A percentile compares a stretch with the other conserved stretches of the same genome.
Evolutionary conservation across 2,329 filamentous ascomycete genomes (phyloP).

Genomic region (Didymella glomerata): DNA sequence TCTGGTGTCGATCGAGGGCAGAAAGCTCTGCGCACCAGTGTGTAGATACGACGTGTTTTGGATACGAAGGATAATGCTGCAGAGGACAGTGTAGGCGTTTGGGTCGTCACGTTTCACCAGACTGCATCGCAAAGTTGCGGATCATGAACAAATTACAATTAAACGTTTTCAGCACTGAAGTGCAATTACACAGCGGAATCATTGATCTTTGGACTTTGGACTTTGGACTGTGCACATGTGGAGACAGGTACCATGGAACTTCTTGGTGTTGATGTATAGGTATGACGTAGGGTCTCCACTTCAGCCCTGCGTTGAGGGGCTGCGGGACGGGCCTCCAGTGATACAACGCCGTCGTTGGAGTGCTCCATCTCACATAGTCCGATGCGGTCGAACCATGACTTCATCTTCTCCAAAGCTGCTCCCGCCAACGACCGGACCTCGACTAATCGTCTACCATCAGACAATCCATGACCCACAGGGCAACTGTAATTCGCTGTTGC

Average conservation of each 20-base stretch:
- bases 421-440: constrained; percentile 47
- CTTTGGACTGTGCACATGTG: too few species aligned
- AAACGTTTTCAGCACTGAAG: neutral
- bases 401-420: constrained; percentile 44
- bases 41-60: constrained; percentile 31
- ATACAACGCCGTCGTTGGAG: constrained; percentile 16
- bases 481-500: constrained; percentile 68
- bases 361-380: constrained; percentile 15
- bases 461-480: constrained; percentile 66
- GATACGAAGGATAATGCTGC: constrained; percentile 30
- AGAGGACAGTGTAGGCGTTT: constrained; percentile 35
- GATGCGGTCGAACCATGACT: constrained; percentile 37
- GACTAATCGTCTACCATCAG: constrained; percentile 69
- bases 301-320: constrained; percentile 38
- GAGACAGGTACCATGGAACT: constrained; percentile 2
- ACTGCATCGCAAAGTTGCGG: constrained; percentile 15
- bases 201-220: too few species aligned
- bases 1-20: constrained; percentile 23
- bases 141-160: constrained; percentile 5
- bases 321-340: constrained; percentile 18
- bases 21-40: constrained; percentile 14
- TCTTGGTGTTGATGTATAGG: constrained; percentile 24
- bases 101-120: constrained; percentile 25
- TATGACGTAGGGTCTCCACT: constrained; percentile 44
- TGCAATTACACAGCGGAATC: neutral